phyloP scores from a whole-genome alignment of 768 basidiomycete genomes.

The Scleroderma bovista region DNA sequence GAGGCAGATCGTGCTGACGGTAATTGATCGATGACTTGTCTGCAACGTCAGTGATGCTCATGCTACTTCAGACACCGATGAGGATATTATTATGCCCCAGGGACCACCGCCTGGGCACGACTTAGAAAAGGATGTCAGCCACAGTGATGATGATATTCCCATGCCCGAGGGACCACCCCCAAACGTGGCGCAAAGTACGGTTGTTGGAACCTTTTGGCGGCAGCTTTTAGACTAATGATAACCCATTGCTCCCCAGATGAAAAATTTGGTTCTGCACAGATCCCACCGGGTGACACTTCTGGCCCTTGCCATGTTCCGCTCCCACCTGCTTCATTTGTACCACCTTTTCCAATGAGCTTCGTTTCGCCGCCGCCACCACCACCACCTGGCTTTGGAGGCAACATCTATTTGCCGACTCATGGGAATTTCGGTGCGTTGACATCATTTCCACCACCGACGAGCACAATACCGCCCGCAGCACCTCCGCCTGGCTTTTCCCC shows the following conservation, averaged over 20 bases:
- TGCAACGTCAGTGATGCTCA: background rate
- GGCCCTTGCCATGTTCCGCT: slow-evolving; percentile 17
- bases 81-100: slow-evolving; percentile 62
- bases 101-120: slow-evolving; percentile 48
- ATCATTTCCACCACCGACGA: slow-evolving; percentile 22
- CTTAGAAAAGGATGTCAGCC: slow-evolving; percentile 36
- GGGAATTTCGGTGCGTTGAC: slow-evolving; percentile 17
- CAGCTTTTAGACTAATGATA: too few species aligned
- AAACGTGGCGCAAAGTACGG: slow-evolving; percentile 19
- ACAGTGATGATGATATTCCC: slow-evolving; percentile 78
- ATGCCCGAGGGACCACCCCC: slow-evolving; percentile 85
- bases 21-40: slow-evolving; percentile 4
- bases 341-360: background rate
- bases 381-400: slow-evolving; percentile 13
- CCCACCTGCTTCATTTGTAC: slow-evolving; percentile 12
- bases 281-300: too few species aligned
- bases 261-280: too few species aligned
- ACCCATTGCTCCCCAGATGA: too few species aligned
- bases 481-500: slow-evolving; percentile 65
- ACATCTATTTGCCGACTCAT: slow-evolving; percentile 1
- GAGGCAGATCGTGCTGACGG: slow-evolving; percentile 51
- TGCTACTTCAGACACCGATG: slow-evolving; percentile 31
- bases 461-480: slow-evolving; percentile 21
- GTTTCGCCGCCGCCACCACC: slow-evolving; percentile 12
- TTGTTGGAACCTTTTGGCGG: background rate